Conservation (phyloP, 805 yeast species). For the Zygosaccharomyces gambellarensis region DNA sequence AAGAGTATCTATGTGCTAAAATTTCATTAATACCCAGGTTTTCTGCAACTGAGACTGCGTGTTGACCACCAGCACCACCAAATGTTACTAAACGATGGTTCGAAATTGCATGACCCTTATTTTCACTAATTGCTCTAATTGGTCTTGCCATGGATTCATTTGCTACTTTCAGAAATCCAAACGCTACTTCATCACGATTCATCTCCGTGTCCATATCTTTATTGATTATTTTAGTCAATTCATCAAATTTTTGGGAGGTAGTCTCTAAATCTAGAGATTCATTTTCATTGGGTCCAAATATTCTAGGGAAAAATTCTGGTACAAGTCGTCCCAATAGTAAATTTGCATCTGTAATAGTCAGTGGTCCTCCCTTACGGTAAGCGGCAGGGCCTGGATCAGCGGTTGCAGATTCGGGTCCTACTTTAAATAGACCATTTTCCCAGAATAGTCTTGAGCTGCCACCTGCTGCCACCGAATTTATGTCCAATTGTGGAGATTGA, state of each 20-base stretch:
- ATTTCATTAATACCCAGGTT: slow-evolving; percentile 64
- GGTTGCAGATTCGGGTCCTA: slow-evolving; percentile 84
- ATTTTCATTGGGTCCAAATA: slow-evolving; percentile 77
- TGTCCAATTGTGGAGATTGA: slow-evolving; percentile 79
- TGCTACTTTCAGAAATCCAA: slow-evolving; percentile 78
- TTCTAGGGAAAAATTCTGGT: slow-evolving; percentile 72
- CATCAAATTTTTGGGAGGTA: slow-evolving; percentile 46
- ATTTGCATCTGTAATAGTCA: slow-evolving; percentile 84
- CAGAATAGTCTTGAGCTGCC: slow-evolving; percentile 69
- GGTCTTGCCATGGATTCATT: slow-evolving; percentile 91
- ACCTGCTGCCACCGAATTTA: slow-evolving; percentile 80
- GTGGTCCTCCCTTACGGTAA: slow-evolving; percentile 77
- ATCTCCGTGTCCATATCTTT: slow-evolving; percentile 36
- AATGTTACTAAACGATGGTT: slow-evolving; percentile 73
- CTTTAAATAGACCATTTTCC: slow-evolving; percentile 68
- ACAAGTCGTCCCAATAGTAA: slow-evolving; percentile 64
- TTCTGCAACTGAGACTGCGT: slow-evolving; percentile 72
- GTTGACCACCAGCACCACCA: slow-evolving; percentile 95
- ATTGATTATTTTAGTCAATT: slow-evolving; percentile 55
- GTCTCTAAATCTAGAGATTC: slow-evolving; percentile 58
- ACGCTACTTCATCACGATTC: slow-evolving; percentile 65
- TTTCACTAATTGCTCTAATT: slow-evolving; percentile 76
- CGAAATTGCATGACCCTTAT: slow-evolving; percentile 66
- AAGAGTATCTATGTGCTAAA: slow-evolving; percentile 74
- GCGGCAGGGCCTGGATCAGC: slow-evolving; percentile 91